These are phyloP conservation scores for Populus simonii DNA, from an alignment of 345 rosid genomes.

Conservation along the genomic window DNA sequence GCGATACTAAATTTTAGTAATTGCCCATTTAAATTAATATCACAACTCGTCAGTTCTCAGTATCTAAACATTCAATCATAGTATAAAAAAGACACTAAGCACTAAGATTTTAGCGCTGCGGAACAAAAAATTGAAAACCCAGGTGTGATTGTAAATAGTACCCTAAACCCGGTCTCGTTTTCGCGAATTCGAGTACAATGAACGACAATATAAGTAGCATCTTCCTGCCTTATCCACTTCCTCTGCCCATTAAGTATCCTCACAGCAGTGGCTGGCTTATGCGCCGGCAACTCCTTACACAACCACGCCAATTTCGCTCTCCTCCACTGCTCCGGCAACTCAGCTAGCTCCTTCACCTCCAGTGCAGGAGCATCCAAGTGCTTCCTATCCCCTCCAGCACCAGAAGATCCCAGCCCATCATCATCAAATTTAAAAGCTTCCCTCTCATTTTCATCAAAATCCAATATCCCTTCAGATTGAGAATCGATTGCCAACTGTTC, in stretches of 20 bases:
- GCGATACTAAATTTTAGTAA: neutral
- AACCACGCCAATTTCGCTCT: constrained; percentile 87
- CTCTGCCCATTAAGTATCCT: constrained; percentile 73
- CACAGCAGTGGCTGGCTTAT: constrained; percentile 59
- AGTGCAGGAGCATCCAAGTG: constrained; percentile 39
- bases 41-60: neutral
- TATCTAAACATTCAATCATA: neutral
- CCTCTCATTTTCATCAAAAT: neutral
- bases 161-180: constrained; percentile 74
- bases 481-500: constrained; percentile 35
- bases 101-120: neutral
- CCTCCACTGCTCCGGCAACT: constrained; percentile 84
- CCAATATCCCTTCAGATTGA: constrained; percentile 19
- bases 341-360: constrained; percentile 66
- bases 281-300: constrained; percentile 77
- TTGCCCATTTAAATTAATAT: neutral
- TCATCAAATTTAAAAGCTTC: constrained; percentile 12
- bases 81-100: neutral
- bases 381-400: constrained; percentile 34
- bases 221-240: constrained; percentile 87
- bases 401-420: constrained; percentile 14
- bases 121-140: neutral
- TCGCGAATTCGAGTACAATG: constrained; percentile 82
- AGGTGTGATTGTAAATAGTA: constrained; percentile 6
- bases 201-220: constrained; percentile 63